Conservation (phyloP, 2,329 filamentous ascomycete genomes). For the Colletotrichum sp. region DNA sequence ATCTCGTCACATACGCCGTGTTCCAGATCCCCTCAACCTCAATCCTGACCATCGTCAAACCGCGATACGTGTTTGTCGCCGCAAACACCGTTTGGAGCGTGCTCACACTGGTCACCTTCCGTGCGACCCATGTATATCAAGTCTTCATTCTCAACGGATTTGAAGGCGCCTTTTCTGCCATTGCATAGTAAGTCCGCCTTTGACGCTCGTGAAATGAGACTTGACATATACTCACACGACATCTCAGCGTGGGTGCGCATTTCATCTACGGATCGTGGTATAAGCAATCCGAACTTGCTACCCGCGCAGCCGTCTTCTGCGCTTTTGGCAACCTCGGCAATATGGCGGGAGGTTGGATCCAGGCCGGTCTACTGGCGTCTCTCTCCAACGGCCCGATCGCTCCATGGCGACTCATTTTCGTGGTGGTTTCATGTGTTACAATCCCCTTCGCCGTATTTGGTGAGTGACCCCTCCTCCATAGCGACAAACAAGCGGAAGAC, state of each 20-base stretch:
- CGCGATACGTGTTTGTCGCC: conserved; percentile 26
- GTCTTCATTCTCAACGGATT: conserved; percentile 48
- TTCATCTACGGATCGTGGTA: conserved; percentile 52
- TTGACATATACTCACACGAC: conserved; percentile 26
- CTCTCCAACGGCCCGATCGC: conserved; percentile 39
- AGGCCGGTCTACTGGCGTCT: conserved; percentile 41
- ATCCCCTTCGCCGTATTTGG: conserved; percentile 46
- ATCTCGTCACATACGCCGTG: conserved; percentile 45
- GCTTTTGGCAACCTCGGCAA: conserved; percentile 46
- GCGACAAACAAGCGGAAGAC: not conserved
- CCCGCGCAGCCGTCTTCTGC: conserved; percentile 44
- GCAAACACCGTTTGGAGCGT: conserved; percentile 49
- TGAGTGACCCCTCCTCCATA: conserved; percentile 6
- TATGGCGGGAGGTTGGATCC: conserved; percentile 51
- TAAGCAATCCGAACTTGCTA: conserved; percentile 45
- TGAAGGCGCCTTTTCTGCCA: conserved; percentile 47
- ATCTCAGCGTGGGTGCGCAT: conserved; percentile 38
- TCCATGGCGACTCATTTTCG: conserved; percentile 48
- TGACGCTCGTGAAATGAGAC: not conserved
- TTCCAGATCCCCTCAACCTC: conserved; percentile 49
- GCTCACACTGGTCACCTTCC: conserved; percentile 47
- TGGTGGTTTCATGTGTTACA: conserved; percentile 46
- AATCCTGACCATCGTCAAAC: conserved; percentile 23
- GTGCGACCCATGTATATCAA: conserved; percentile 46
- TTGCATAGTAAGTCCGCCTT: conserved; percentile 39